Conservation (phyloP, 495 filamentous ascomycete species). For the Letharia columbiana region DNA sequence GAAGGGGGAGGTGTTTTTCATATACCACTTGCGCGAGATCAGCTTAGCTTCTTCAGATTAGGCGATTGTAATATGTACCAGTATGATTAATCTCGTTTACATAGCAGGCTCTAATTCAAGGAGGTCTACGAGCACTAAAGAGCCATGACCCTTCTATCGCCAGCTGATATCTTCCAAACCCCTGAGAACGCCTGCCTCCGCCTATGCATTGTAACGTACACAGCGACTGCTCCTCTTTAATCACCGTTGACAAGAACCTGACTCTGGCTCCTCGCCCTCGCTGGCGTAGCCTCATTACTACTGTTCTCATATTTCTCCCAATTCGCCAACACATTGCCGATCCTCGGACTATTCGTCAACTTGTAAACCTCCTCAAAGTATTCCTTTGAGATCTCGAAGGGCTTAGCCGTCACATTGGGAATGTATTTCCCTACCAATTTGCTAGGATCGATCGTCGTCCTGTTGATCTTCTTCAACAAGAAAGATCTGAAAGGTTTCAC, state of each 20-base stretch:
- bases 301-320: slow-evolving; percentile 59
- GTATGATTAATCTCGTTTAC: neutral
- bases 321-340: slow-evolving; percentile 82
- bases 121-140: neutral
- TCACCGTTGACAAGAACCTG: slow-evolving; percentile 14
- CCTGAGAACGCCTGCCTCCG: neutral
- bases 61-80: neutral
- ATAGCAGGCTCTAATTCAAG: neutral
- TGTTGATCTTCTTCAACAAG: slow-evolving; percentile 98
- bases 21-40: neutral
- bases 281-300: slow-evolving; percentile 27
- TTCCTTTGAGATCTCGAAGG: slow-evolving; percentile 92
- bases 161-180: neutral
- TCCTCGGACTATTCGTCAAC: slow-evolving; percentile 86
- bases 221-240: neutral
- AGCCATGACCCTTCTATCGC: neutral
- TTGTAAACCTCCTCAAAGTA: slow-evolving; percentile 98
- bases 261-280: slow-evolving; percentile 15
- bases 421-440: slow-evolving; percentile 98
- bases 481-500: slow-evolving; percentile 98
- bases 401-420: slow-evolving; percentile 91
- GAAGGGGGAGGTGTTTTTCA: neutral
- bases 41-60: neutral
- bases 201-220: neutral
- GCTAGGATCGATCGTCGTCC: slow-evolving; percentile 91